Conservation (phyloP, 225 moss, liverwort and hornwort species). For the Lunularia cruciata region DNA sequence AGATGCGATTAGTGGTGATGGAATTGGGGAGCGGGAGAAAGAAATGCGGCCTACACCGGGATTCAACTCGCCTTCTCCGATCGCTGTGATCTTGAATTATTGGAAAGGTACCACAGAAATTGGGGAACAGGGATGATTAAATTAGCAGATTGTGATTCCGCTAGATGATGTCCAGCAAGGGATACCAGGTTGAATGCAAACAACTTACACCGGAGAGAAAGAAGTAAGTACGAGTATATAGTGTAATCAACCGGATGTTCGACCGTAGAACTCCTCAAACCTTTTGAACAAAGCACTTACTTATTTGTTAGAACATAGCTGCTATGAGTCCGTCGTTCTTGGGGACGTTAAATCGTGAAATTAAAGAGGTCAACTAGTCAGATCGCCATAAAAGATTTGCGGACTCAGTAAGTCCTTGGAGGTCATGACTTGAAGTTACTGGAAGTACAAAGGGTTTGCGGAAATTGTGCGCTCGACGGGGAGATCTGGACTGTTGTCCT, state of each 20-base stretch:
- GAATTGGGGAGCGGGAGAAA: slow-evolving; percentile 48
- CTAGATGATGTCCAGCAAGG: background rate
- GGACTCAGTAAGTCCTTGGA: no score
- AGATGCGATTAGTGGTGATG: slow-evolving; percentile 33
- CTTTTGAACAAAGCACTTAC: background rate
- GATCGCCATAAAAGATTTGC: no score
- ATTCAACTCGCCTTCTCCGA: slow-evolving; percentile 71
- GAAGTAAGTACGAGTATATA: background rate
- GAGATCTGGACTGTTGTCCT: no score
- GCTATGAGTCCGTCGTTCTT: no score
- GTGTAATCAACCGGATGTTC: background rate
- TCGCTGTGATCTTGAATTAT: slow-evolving; percentile 63
- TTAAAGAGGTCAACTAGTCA: no score
- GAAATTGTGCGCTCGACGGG: no score
- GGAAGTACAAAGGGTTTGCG: no score
- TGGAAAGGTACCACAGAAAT: slow-evolving; percentile 58
- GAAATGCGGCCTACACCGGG: slow-evolving; percentile 48
- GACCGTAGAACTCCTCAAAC: background rate
- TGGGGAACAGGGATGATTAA: background rate
- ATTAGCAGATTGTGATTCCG: background rate
- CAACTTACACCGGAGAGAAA: background rate
- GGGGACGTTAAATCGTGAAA: no score
- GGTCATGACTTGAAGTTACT: no score
- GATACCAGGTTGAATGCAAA: background rate
- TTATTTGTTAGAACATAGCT: background rate